These are phyloP conservation scores for Chernovozyma aurita DNA, from an alignment of 1,139 yeast species.

Conservation along the genomic window DNA sequence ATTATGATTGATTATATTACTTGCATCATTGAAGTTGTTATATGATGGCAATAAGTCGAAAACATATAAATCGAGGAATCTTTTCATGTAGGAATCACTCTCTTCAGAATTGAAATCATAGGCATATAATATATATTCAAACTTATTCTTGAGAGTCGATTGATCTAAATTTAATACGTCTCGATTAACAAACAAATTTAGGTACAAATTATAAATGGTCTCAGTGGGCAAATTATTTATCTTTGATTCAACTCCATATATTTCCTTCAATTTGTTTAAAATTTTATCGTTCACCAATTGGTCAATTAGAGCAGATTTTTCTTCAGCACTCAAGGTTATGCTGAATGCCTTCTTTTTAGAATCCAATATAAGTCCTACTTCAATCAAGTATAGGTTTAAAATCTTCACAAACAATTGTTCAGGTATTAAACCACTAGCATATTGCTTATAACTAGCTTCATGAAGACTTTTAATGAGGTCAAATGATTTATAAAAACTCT, in stretches of 20 bases:
- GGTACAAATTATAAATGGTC: conserved; percentile 29
- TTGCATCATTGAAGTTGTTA: conserved; percentile 26
- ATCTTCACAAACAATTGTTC: conserved; percentile 31
- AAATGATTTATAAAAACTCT: conserved; percentile 32
- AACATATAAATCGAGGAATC: conserved; percentile 28
- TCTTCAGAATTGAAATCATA: conserved; percentile 1
- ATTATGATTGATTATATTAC: conserved; percentile 20
- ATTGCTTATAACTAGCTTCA: conserved; percentile 18
- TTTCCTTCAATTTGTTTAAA: conserved; percentile 17
- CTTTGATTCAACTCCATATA: conserved; percentile 15
- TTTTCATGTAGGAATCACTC: conserved; percentile 11
- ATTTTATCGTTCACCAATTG: conserved; percentile 20
- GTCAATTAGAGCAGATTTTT: conserved; percentile 12
- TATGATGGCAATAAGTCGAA: conserved; percentile 34
- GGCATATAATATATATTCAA: conserved; percentile 2
- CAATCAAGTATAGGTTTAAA: conserved; percentile 32
- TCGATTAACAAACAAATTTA: conserved; percentile 23
- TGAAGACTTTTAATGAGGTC: conserved; percentile 24
- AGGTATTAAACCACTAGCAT: conserved; percentile 21
- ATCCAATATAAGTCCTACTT: conserved; percentile 28
- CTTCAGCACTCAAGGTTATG: conserved; percentile 12
- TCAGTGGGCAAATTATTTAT: conserved; percentile 25
- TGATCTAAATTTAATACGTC: conserved; percentile 8
- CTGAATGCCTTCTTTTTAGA: conserved; percentile 10
- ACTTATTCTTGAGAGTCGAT: conserved; percentile 11